Percentiles rank a stretch among this genome's conserved stretches.
Conservation (phyloP, 192 early-diverging fungal species). For the Lunasporangiospora selenospora region DNA sequence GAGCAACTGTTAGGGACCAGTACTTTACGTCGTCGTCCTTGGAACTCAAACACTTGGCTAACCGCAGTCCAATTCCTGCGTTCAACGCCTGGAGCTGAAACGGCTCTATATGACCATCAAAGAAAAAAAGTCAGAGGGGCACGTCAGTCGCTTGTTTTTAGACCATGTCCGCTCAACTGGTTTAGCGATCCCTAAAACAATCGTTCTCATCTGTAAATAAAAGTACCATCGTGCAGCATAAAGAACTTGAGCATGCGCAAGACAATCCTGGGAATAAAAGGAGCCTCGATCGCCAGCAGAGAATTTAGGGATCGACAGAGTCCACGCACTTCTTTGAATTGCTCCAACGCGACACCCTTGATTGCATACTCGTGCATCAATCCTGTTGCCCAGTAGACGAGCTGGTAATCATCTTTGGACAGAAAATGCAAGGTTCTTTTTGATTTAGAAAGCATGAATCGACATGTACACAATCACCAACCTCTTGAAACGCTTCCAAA, state of each 20-base stretch:
- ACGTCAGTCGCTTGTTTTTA: neutral
- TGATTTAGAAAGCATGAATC: too few relatives aligned
- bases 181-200: too few relatives aligned
- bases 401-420: constrained; percentile 73
- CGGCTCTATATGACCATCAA: constrained; percentile 33
- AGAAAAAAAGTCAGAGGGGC: neutral
- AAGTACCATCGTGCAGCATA: constrained; percentile 66
- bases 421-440: too few relatives aligned
- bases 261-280: constrained; percentile 72
- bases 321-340: constrained; percentile 66
- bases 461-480: too few relatives aligned
- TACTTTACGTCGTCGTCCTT: constrained; percentile 78
- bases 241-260: constrained; percentile 76
- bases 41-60: constrained; percentile 65
- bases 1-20: constrained; percentile 67
- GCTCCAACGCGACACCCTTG: constrained; percentile 65
- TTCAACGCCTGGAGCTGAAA: constrained; percentile 71
- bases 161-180: too few relatives aligned
- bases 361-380: constrained; percentile 80
- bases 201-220: too few relatives aligned
- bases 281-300: constrained; percentile 64
- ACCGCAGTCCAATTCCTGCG: constrained; percentile 62
- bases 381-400: constrained; percentile 80
- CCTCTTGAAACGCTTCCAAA: constrained; percentile 2
- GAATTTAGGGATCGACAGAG: constrained; percentile 65